Evolutionary conservation across 257 asterid species (phyloP), one percentile per base, ranked within the genome.

Genomic region (Hygrophila difformis): DNA sequence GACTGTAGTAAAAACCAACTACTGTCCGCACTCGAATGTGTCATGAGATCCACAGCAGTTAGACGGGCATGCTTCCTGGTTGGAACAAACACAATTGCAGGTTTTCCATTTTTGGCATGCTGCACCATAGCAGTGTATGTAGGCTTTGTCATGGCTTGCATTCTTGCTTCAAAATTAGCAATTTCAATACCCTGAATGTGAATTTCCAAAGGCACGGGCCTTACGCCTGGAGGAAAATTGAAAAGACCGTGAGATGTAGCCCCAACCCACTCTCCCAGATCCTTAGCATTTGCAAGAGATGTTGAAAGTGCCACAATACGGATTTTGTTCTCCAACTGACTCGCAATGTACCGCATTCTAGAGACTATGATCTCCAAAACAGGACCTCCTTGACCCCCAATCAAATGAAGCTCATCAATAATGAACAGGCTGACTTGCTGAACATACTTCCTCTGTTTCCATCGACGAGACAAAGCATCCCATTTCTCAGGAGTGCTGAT

Each of bases 401-500:
- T 64, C 70, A 75, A 68, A 62, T 75, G 79, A 35, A 75, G 76
- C 57, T 71, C 83, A 46, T 75, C 83, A 19, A 71, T 14, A 42
- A 75, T 71, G 59, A 75, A 71, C 29, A 75, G 76, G 50, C 68
- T 67, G 38, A 75, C 83, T 56, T 75, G 83, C 70, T 75, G 83
- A 29, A 71, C 60, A 62, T 75, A 76, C 51, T 75, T 75, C 54
- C 83, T 53, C 50, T 75, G 83, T 49, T 75, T 75, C 83, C 83
- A 75, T 15, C 83, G 63, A 48, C 81, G 77, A 34, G 83, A 75
- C 34, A 75, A 59, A 55, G 79, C 79, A 45, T 75, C 83, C 83
- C 83, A 75, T 59, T 75, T 75, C 62, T 75, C 83, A 62, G 83
- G 83, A 50, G 79, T 75, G 69, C 76, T 71, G 20, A 75, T 68